phyloP scores from a whole-genome alignment of 2,329 filamentous ascomycete genomes.

The Colletotrichum filicis region DNA sequence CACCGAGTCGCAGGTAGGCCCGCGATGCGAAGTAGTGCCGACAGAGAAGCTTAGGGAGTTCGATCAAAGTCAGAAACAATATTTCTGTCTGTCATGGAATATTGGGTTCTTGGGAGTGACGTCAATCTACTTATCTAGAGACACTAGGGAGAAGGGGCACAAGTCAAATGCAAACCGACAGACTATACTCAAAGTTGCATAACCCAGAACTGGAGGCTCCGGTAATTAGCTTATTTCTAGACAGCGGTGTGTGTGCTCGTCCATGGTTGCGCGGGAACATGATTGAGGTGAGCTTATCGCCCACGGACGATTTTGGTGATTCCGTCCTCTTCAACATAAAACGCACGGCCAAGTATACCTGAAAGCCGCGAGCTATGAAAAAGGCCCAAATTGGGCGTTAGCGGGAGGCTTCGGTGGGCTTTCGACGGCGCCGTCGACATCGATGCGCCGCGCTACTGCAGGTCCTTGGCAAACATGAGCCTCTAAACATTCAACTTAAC shows the following conservation, averaged over 20 bases:
- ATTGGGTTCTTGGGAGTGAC: neutral
- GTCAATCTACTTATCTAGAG: neutral
- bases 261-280: conserved; percentile 25
- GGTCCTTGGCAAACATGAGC: neutral
- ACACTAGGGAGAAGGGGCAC: neutral
- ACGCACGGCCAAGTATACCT: neutral
- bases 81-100: neutral
- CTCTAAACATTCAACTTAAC: neutral
- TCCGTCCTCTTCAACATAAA: neutral
- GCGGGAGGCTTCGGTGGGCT: conserved; percentile 28
- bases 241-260: neutral
- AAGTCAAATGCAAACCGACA: neutral
- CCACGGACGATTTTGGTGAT: conserved; percentile 8
- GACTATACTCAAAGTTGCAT: neutral
- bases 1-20: neutral
- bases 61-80: neutral
- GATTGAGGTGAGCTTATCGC: conserved; percentile 7
- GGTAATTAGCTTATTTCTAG: neutral
- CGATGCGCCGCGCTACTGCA: conserved; percentile 25
- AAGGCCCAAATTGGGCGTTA: neutral
- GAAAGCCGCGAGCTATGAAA: neutral
- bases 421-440: conserved; percentile 15
- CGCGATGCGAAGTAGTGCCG: neutral
- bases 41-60: neutral
- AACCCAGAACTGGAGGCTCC: neutral